Percentiles rank a stretch among this genome's conserved stretches.
phyloP scores from a whole-genome alignment of 192 early-diverging fungal species.

The Martensiomyces pterosporus region DNA sequence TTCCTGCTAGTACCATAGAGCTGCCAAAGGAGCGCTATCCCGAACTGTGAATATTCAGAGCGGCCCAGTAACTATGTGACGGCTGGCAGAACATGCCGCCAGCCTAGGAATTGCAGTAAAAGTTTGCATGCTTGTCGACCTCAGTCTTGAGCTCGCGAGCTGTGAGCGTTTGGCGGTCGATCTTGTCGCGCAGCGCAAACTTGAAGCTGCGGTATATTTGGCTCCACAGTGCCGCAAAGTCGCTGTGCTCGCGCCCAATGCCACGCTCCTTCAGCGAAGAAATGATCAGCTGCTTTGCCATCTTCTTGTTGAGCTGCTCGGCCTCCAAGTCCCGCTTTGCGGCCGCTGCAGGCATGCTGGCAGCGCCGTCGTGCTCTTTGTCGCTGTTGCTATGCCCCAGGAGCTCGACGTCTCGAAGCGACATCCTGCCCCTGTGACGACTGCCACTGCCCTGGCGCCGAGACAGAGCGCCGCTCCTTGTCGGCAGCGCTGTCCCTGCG shows the following conservation, averaged over 20 bases:
- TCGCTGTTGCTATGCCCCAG: conserved; percentile 8
- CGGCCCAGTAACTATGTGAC: too few species aligned
- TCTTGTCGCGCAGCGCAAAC: conserved; percentile 39
- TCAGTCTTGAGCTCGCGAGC: conserved; percentile 31
- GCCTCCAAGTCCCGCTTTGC: conserved; percentile 5
- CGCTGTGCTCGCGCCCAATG: conserved; percentile 28
- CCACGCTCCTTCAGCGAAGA: conserved; percentile 42
- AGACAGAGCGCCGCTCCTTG: not conserved
- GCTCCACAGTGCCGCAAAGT: conserved; percentile 48
- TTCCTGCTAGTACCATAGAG: too few species aligned
- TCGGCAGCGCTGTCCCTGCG: too few species aligned
- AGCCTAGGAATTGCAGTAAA: conserved; percentile 17
- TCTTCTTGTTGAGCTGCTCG: conserved; percentile 36
- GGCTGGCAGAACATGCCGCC: too few species aligned
- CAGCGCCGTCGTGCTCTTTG: not conserved
- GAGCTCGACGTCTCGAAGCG: conserved; percentile 40
- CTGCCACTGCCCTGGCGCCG: not conserved
- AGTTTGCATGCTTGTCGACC: conserved; percentile 37
- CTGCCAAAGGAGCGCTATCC: too few species aligned
- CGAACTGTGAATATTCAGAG: too few species aligned
- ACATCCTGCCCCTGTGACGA: conserved; percentile 21
- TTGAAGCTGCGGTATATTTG: conserved; percentile 50
- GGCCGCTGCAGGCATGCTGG: not conserved
- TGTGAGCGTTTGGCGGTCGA: conserved; percentile 14
- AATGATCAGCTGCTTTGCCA: conserved; percentile 49